A percentile compares a stretch with the other conserved stretches of the same genome.
phyloP scores from a whole-genome alignment of 371 early-diverging fungal species.

The Mortierella sp. region DNA sequence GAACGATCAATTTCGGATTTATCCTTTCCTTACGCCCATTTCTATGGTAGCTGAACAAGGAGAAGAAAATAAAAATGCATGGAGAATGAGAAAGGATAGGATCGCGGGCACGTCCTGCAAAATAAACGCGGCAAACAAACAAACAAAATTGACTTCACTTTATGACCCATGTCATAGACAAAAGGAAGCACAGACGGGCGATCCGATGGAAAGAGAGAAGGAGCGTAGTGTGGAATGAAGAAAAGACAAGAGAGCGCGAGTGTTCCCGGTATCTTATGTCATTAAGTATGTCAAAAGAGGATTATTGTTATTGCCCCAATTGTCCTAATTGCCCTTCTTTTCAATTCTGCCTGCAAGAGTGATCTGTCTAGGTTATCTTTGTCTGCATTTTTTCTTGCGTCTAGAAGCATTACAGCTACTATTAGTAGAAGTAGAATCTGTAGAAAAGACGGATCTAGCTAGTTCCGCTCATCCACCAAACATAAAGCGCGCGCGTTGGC shows the following conservation, averaged over 20 bases:
- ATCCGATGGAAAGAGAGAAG: background rate
- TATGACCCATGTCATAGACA: background rate
- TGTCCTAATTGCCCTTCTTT: no score
- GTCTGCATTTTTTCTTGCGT: no score
- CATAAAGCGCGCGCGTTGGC: background rate
- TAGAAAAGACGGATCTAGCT: no score
- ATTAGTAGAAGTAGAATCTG: no score
- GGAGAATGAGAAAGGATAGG: background rate
- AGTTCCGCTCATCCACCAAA: background rate
- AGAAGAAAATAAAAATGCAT: background rate
- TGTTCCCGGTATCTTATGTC: background rate
- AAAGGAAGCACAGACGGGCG: conserved; percentile 13
- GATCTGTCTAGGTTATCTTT: no score
- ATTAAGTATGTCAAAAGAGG: background rate
- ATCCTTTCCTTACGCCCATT: background rate
- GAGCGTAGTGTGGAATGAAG: background rate
- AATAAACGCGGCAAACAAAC: conserved; percentile 11
- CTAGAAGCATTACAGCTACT: no score
- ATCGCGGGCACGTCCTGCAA: conserved; percentile 2
- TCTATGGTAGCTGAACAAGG: background rate
- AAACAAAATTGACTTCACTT: background rate
- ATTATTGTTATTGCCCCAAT: no score
- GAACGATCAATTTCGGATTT: background rate
- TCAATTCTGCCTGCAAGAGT: background rate
- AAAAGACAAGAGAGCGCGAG: background rate